Base-by-base conservation (phyloP, 768 basidiomycete species). In the Mycena alexandri region DNA sequence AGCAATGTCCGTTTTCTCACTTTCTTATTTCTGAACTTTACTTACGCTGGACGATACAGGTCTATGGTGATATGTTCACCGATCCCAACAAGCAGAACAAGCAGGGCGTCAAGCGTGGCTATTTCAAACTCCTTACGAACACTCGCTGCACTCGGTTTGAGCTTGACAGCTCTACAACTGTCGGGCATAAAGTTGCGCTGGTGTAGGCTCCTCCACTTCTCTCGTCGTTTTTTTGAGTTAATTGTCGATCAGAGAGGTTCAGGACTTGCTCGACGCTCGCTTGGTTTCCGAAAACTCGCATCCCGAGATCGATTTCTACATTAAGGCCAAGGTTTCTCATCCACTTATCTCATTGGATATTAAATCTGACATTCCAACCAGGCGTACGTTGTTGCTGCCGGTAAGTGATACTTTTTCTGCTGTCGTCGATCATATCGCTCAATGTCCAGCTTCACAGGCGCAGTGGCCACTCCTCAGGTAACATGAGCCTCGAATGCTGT, bases 71-170 rank as follows among this genome's bases (percentile, higher is more conserved):
- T 33, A 57, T 57, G 55, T 57, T 57, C 55, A 16, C 7, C 24
- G 11, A 57, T 6, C 25, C 43, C 43, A 25, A 12, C 25, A 57
- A 44, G 25, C 25, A 29, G 42, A 57, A 57, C 55, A 57, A 57
- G 42, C 11, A 33, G 14, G 21, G 21, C 9, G 55, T 44, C 25
- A 57, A 44, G 17, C 55, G 55, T 44, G 55, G 55, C 22, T 57
- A 57, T 43, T 59, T 59, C 46, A 47, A 59, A 47, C 58, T 59
- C 46, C 58, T 59, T 22, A 47, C 58, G 33, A 61, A 61, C 60
- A 61, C 50, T 21, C 50, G 60, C 8, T 61, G 60, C 60, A 61
- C 60, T 29, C 42, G 50, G 34, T 29, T 52, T 61, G 29, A 42
- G 19, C 50, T 61, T 52, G 36, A 61, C 12, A 24, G 36, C n/a